These are phyloP conservation scores for Camellia oleifera DNA, from an alignment of 179 eudicot genomes.

Conservation along the genomic window DNA sequence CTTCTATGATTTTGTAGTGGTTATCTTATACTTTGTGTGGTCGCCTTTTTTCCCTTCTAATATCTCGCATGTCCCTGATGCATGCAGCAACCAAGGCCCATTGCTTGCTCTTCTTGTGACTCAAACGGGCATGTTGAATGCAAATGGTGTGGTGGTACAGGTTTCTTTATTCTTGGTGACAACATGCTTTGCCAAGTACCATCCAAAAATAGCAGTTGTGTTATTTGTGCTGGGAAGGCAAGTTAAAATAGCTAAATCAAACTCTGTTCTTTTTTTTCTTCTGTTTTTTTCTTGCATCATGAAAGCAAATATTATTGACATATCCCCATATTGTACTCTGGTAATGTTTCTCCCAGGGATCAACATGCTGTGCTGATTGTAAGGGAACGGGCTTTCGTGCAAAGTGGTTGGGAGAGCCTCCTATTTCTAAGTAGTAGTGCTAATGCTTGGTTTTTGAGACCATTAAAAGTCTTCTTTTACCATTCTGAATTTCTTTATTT, in stretches of 20 bases:
- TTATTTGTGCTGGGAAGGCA: conserved; percentile 82
- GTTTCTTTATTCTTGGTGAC: conserved; percentile 77
- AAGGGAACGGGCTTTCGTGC: conserved; percentile 90
- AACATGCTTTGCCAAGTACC: conserved; percentile 92
- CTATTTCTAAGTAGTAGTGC: conserved; percentile 36
- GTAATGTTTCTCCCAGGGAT: conserved; percentile 45
- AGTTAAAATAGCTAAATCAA: not conserved
- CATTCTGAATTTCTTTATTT: not conserved
- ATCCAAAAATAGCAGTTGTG: conserved; percentile 64
- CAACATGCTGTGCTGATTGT: conserved; percentile 56
- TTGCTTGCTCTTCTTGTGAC: conserved; percentile 64
- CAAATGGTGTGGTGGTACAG: conserved; percentile 86
- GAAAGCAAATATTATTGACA: not conserved
- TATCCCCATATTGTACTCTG: not conserved
- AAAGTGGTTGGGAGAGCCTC: conserved; percentile 72
- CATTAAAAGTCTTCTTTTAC: not conserved
- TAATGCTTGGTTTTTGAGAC: not conserved
- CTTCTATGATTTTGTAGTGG: not conserved
- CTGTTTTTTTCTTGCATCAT: too few relatives aligned
- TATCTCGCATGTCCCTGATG: not conserved
- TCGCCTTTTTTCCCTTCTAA: not conserved
- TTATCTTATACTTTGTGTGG: not conserved
- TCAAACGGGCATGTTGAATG: conserved; percentile 75
- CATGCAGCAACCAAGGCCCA: conserved; percentile 20
- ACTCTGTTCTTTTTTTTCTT: not conserved